These are phyloP conservation scores for Candida sojae DNA, from an alignment of 1,139 yeast species.

Conservation along the genomic window DNA sequence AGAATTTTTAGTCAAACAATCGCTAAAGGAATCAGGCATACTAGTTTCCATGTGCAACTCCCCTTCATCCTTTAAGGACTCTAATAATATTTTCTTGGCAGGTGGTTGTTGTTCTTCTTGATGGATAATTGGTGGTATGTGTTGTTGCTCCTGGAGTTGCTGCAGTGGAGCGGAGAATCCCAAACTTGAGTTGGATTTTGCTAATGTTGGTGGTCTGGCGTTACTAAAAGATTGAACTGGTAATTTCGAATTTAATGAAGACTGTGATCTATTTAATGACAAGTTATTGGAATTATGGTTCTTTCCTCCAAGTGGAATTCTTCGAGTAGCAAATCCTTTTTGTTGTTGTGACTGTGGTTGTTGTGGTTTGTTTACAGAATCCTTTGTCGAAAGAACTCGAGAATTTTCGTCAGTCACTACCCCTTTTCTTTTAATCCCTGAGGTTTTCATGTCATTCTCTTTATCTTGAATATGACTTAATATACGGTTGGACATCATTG, in stretches of 20 bases:
- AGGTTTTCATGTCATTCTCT: slow-evolving; percentile 4
- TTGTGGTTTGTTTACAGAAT: slow-evolving; percentile 1
- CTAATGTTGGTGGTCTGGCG: slow-evolving; percentile 24
- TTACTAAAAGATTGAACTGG: slow-evolving; percentile 1
- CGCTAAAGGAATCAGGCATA: slow-evolving; percentile 7
- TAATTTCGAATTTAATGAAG: slow-evolving; percentile 20
- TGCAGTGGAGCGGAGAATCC: slow-evolving; percentile 30
- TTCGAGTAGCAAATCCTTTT: slow-evolving; percentile 4
- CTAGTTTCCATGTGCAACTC: not conserved
- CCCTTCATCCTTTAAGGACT: not conserved
- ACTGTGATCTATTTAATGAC: slow-evolving; percentile 34
- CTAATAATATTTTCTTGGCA: not conserved
- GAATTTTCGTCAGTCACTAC: slow-evolving; percentile 2
- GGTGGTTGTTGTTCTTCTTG: not conserved
- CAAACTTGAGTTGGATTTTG: slow-evolving; percentile 41
- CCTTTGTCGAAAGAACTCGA: slow-evolving; percentile 1
- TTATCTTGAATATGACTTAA: slow-evolving; percentile 4
- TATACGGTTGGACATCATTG: slow-evolving; percentile 6
- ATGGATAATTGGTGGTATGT: slow-evolving; percentile 1
- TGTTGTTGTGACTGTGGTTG: slow-evolving; percentile 1
- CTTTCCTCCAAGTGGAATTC: slow-evolving; percentile 55
- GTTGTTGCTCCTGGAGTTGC: slow-evolving; percentile 4
- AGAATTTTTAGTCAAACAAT: slow-evolving; percentile 10
- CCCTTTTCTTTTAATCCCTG: slow-evolving; percentile 4
- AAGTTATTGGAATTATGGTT: slow-evolving; percentile 39